phyloP scores from a whole-genome alignment of 495 filamentous ascomycete species.

The Penicillium ochrochloron region DNA sequence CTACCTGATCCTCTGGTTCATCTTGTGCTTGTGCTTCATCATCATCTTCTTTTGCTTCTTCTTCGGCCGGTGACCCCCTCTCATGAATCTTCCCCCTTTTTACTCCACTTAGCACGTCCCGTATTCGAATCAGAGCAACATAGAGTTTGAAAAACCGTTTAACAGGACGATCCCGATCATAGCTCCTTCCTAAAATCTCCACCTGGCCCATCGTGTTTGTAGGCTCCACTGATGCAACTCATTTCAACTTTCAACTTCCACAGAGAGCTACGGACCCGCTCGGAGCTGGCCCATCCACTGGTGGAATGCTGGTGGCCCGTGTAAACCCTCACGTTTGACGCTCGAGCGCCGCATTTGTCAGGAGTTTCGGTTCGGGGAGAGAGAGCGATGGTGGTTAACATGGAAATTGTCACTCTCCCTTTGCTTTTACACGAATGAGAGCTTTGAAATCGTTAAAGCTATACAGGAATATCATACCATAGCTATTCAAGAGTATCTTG shows the following conservation, averaged over 20 bases:
- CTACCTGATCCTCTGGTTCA: background rate
- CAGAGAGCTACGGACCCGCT: slow-evolving; percentile 9
- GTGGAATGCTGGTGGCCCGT: background rate
- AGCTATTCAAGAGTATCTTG: background rate
- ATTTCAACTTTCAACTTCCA: slow-evolving; percentile 1
- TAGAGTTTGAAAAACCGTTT: slow-evolving; percentile 22
- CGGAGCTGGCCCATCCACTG: slow-evolving; percentile 14
- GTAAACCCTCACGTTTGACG: background rate
- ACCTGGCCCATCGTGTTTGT: background rate
- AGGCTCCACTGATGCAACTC: slow-evolving; percentile 23
- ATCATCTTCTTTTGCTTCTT: background rate
- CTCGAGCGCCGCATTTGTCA: slow-evolving; percentile 7
- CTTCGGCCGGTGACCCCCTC: no score
- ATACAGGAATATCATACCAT: background rate
- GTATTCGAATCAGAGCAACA: background rate
- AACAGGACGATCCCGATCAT: slow-evolving; percentile 20
- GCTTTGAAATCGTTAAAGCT: background rate
- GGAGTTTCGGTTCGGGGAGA: slow-evolving; percentile 2
- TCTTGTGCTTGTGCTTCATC: background rate
- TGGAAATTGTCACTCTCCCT: background rate
- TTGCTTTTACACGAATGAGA: background rate
- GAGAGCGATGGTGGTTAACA: slow-evolving; percentile 6
- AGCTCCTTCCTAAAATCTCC: slow-evolving; percentile 7
- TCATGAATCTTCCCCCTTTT: background rate
- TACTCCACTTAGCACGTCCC: background rate